phyloP scores from a whole-genome alignment of 208 protist genomes.

The Angomonas ambiguus region DNA sequence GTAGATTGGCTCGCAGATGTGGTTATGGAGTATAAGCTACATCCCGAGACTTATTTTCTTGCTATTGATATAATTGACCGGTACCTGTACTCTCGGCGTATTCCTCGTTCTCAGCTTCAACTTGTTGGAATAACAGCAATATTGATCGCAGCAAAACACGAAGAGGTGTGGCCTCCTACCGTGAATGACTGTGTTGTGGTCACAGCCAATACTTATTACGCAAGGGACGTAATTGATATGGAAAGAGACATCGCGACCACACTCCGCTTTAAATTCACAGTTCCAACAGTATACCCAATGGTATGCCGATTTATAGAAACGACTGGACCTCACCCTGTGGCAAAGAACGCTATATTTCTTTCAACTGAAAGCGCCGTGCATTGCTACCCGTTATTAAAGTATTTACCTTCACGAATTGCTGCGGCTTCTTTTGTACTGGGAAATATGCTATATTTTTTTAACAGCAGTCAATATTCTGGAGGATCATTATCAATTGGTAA shows the following conservation, averaged over 20 bases:
- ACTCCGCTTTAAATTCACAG: conserved; percentile 68
- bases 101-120: conserved; percentile 72
- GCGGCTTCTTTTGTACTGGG: conserved; percentile 55
- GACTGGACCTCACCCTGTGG: conserved; percentile 11
- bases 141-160: conserved; percentile 88
- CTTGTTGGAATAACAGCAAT: conserved; percentile 85
- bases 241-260: conserved; percentile 58
- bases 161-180: conserved; percentile 85
- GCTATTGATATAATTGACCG: conserved; percentile 96
- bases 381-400: conserved; percentile 53
- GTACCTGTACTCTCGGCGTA: conserved; percentile 60
- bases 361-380: conserved; percentile 72
- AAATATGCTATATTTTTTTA: conserved; percentile 39
- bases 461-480: conserved; percentile 18
- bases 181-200: conserved; percentile 93
- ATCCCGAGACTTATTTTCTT: conserved; percentile 95
- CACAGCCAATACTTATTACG: conserved; percentile 86
- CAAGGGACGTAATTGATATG: conserved; percentile 73
- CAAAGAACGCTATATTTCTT: conserved; percentile 48
- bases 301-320: conserved; percentile 43
- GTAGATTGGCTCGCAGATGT: conserved; percentile 98
- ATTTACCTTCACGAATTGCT: conserved; percentile 60
- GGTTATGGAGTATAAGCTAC: conserved; percentile 91
- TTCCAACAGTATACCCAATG: conserved; percentile 68
- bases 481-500: conserved; percentile 14